A percentile compares a stretch with the other conserved stretches of the same genome.
Conservation (phyloP, 345 rosid genomes). For the Isatis tinctoria region DNA sequence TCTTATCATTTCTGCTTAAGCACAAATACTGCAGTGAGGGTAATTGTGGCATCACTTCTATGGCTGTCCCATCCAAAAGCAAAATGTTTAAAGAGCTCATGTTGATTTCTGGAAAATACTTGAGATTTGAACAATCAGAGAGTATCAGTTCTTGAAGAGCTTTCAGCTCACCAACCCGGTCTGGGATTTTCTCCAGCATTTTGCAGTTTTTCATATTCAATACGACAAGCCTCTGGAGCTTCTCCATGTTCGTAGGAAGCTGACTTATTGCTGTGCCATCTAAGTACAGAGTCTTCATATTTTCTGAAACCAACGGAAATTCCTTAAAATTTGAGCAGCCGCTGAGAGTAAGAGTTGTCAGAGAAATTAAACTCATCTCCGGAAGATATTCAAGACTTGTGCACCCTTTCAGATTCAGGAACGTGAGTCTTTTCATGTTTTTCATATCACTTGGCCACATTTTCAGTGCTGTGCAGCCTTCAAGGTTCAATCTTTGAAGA, state of each 20-base stretch:
- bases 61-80: slow-evolving; percentile 17
- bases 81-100: neutral
- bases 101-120: neutral
- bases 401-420: slow-evolving; percentile 20
- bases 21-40: neutral
- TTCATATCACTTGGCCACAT: neutral
- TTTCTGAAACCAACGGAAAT: slow-evolving; percentile 12
- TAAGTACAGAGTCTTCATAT: neutral
- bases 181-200: neutral
- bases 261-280: slow-evolving; percentile 18
- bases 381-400: slow-evolving; percentile 1
- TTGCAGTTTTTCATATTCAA: slow-evolving; percentile 16
- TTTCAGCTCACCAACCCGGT: neutral
- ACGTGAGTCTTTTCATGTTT: neutral
- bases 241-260: neutral
- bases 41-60: neutral
- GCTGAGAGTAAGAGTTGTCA: slow-evolving; percentile 13
- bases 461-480: slow-evolving; percentile 17
- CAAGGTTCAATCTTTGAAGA: slow-evolving; percentile 21
- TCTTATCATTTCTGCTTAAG: neutral
- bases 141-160: slow-evolving; percentile 18
- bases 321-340: slow-evolving; percentile 15
- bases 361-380: neutral
- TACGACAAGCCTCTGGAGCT: slow-evolving; percentile 4
- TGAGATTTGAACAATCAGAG: slow-evolving; percentile 9